Conservation (phyloP, 2,329 filamentous ascomycete genomes). For the Monosporascus cannonballus region DNA sequence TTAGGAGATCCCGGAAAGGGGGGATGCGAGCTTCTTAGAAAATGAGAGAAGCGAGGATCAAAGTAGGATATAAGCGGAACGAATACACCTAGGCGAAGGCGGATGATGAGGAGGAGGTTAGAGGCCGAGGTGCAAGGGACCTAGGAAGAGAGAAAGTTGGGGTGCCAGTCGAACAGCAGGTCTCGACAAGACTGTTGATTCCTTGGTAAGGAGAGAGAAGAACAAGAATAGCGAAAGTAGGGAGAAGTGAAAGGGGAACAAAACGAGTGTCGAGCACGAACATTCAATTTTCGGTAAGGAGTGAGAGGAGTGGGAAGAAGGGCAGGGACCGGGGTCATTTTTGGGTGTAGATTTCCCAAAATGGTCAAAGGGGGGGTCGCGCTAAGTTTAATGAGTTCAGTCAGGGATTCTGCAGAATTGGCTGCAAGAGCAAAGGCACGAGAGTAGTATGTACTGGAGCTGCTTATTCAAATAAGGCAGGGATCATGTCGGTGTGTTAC, state of each 20-base stretch:
- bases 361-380: constrained; percentile 29
- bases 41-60: constrained; percentile 23
- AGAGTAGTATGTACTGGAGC: constrained; percentile 1
- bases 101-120: constrained; percentile 14
- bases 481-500: too few species aligned
- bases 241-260: constrained; percentile 1
- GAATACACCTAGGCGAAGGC: constrained; percentile 25
- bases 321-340: constrained; percentile 11
- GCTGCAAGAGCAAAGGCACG: background rate
- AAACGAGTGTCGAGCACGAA: background rate
- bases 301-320: constrained; percentile 13
- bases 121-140: constrained; percentile 13
- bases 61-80: constrained; percentile 18
- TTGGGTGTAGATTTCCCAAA: constrained; percentile 29
- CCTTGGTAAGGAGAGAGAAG: constrained; percentile 13
- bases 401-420: constrained; percentile 15
- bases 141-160: constrained; percentile 14
- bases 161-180: background rate
- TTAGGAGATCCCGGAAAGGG: constrained; percentile 16
- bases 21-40: constrained; percentile 13
- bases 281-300: background rate
- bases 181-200: background rate
- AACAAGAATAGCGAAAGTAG: constrained; percentile 29
- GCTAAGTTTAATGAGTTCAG: constrained; percentile 36
- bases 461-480: constrained; percentile 5